phyloP scores from a whole-genome alignment of 225 moss, liverwort and hornwort species.

The Straminergon stramineum region DNA sequence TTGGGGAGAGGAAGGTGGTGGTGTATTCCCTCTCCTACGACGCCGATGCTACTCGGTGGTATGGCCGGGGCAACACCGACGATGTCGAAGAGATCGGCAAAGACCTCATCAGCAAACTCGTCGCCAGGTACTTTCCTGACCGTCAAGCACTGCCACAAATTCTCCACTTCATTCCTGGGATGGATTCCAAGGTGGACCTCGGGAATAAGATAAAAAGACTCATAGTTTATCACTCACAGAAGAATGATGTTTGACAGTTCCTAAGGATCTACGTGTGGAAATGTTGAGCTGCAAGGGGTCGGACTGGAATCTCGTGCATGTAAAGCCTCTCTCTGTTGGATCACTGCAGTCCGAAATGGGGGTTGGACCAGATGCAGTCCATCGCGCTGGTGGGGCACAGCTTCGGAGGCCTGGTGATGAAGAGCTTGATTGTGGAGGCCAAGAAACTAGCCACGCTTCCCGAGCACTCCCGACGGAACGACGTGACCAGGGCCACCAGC shows the following conservation, averaged over 20 bases:
- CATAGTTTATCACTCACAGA: neutral
- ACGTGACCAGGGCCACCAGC: neutral
- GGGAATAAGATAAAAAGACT: neutral
- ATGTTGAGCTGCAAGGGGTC: neutral
- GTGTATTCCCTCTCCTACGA: constrained; percentile 21
- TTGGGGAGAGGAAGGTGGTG: constrained; percentile 1
- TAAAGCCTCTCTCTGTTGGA: neutral
- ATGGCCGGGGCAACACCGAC: neutral
- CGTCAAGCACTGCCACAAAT: neutral
- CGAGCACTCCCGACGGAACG: neutral
- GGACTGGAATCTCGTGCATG: neutral
- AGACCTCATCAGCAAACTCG: neutral
- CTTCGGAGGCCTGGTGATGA: constrained; percentile 17
- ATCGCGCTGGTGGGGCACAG: constrained; percentile 10
- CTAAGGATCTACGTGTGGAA: neutral
- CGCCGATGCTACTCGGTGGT: neutral
- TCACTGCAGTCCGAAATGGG: neutral
- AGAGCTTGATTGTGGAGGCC: constrained; percentile 25
- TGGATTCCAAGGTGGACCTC: neutral
- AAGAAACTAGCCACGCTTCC: neutral
- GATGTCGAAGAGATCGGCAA: constrained; percentile 13
- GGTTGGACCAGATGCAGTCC: neutral
- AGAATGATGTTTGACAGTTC: neutral
- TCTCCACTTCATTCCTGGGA: neutral
- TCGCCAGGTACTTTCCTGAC: neutral